Percentiles rank a stretch among this genome's conserved stretches.
These are phyloP conservation scores for Polytrichum formosum DNA, from an alignment of 225 moss, liverwort and hornwort genomes.

Conservation along the genomic window DNA sequence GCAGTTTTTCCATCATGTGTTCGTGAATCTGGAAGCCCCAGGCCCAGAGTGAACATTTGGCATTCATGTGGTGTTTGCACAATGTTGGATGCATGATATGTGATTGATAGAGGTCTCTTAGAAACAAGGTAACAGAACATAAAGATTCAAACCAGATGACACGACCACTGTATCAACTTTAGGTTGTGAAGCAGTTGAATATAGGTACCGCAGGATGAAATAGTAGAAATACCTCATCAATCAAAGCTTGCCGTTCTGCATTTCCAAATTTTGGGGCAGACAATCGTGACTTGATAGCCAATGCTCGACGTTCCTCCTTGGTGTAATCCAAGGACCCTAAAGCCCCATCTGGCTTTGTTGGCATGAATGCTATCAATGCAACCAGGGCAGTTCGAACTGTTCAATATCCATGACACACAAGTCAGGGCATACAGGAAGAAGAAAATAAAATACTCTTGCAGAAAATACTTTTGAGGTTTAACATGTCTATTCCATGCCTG, in stretches of 20 bases:
- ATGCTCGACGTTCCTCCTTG: conserved; percentile 83
- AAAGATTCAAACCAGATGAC: too few species aligned
- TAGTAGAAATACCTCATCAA: conserved; percentile 60
- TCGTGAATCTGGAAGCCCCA: conserved; percentile 66
- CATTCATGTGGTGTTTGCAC: too few species aligned
- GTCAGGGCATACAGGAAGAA: conserved; percentile 1
- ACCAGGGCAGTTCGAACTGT: conserved; percentile 92
- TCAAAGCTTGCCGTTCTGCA: conserved; percentile 82
- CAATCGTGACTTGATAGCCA: conserved; percentile 81
- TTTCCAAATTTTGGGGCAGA: conserved; percentile 82
- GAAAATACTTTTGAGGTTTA: too few species aligned
- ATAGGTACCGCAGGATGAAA: too few species aligned
- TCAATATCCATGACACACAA: conserved; percentile 5
- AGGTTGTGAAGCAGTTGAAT: too few species aligned
- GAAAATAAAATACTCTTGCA: background rate
- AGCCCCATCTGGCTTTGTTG: conserved; percentile 98
- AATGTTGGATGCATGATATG: too few species aligned
- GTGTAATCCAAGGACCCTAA: conserved; percentile 93
- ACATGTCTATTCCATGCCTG: too few species aligned
- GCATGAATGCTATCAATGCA: conserved; percentile 95
- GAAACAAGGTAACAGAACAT: too few species aligned
- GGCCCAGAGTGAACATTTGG: background rate
- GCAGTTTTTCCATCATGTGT: conserved; percentile 60
- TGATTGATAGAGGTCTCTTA: too few species aligned
- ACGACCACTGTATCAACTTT: too few species aligned